Base-by-base conservation (phyloP, 176 grass and related monocot species). In the Cenchrus americanus region DNA sequence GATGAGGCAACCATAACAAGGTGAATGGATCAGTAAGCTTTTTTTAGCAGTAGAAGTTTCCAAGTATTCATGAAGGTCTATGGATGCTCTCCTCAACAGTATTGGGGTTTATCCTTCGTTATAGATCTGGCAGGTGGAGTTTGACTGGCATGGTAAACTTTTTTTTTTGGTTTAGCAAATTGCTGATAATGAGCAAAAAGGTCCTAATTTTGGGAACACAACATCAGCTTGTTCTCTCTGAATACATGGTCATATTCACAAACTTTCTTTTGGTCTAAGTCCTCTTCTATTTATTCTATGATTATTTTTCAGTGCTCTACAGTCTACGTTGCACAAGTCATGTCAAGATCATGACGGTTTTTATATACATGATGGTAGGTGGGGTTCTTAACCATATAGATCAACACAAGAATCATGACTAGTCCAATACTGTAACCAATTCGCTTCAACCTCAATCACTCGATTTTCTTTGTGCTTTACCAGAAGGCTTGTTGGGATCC, bases 371-470 rank as follows among this genome's bases (percentile, higher is more conserved):
- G 77, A 81, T 83, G 58, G 81, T 76, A 85, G 70, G 75, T 83
- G 85, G 73, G 79, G 82, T 84, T 85, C 69, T 88, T 77, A 89
- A 91, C 89, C 78, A 37, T 80, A 89, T 21, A 85, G 62, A 83
- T 76, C 84, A 91, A 77, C 87, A 93, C 87, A 91, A 89, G 88
- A 93, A 89, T 75, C 86, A 91, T 93, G 94, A 87, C 85, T 66
- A 75, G 47, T 81, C 75, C 41, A 88, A 89, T 83, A 89, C 75
- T 83, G 67, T 82, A 89, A 90, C 85, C 76, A 86, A 86, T 80
- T 65, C 43, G n/a, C 69, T 78, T 47, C 84, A 82, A 90, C 82
- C 84, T 85, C 54, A 83, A 52, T 12, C 22, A 72, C 72, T 73
- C 34, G 43, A 42, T 82, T 85, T 91, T 34, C 86, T 77, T 79